These are phyloP conservation scores for Datisca glomerata DNA, from an alignment of 306 rosid species.

Conservation along the genomic window DNA sequence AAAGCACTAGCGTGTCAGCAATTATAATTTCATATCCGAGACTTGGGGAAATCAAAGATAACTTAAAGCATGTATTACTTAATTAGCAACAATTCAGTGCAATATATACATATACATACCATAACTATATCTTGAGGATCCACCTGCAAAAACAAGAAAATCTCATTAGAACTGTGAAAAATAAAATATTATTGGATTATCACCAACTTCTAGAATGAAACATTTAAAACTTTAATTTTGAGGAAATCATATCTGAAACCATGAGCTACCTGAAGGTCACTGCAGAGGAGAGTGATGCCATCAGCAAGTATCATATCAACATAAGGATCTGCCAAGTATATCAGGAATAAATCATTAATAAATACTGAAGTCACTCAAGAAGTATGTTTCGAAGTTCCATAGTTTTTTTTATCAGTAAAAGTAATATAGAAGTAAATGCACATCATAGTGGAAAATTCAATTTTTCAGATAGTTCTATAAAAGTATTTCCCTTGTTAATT, in stretches of 20 bases:
- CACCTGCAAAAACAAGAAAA: conserved; percentile 47
- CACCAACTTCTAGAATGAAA: conserved; percentile 5
- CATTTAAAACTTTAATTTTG: not conserved
- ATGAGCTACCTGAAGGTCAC: conserved; percentile 64
- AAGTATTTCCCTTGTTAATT: no score
- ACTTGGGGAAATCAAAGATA: no score
- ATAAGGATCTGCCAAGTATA: conserved; percentile 47
- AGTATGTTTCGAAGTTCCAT: no score
- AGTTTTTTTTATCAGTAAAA: not conserved
- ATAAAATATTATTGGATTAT: not conserved
- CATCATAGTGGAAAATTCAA: no score
- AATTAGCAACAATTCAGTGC: no score
- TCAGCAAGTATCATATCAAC: conserved; percentile 85
- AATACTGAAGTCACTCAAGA: no score
- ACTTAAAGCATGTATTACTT: no score
- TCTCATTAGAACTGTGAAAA: conserved; percentile 11
- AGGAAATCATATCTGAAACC: not conserved
- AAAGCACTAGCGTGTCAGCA: no score
- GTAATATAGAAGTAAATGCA: not conserved
- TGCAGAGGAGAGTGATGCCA: conserved; percentile 91
- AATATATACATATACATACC: conserved; percentile 60
- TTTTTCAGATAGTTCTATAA: no score
- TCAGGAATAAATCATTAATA: not conserved
- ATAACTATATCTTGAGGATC: conserved; percentile 98
- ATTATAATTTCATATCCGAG: no score